Base-by-base conservation (phyloP, 1,284 basidiomycete genomes). In the Tylopilus sp. region DNA sequence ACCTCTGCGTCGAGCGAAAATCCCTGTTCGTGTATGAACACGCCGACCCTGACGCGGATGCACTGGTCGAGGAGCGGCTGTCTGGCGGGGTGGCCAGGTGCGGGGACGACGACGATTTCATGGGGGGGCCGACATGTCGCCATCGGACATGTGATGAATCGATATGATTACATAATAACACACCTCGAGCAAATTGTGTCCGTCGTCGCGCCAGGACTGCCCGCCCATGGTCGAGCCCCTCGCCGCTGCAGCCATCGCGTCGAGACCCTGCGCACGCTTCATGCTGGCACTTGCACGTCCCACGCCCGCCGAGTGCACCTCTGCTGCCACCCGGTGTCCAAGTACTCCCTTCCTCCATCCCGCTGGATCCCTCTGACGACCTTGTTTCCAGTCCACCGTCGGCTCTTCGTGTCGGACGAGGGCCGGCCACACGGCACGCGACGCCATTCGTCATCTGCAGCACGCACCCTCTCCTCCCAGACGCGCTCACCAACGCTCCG, bases 1-100 rank as follows among this genome's bases (percentile, higher is more conserved):
- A 86, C 76, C 69, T 92, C 89, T 10, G 72, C 75, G 42, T 89
- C 86, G 28, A 85, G 69, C 50, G 87, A 77, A 63, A 91, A 92
- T 37, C 76, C 74, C 41, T 72, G 67, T 36, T 72, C 71, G 28
- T 57, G 62, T 39, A 72, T 57, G 71, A 90, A 92, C 50, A 91
- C 88, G 35, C 76, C 75, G 61, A 83, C 80, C 63, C 86, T 81
- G 61, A 90, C 74, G 59, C 78, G 72, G 68, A 78, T 80, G 66
- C 86, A 88, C 61, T 86, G 79, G 64, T 83, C 35, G 62, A 79
- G 58, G 50, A 81, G 70, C 39, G 44, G 50, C 29, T 68, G 66
- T 44, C 72, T 71, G 50, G 58, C 64, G 5, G 59, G 54, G 57
- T 74, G 66, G 39, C 71, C 72, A 31, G 70, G 63, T 28, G 73